Evolutionary conservation across 176 grass and related monocot genomes (phyloP).

Genomic region (Poa pratensis): DNA sequence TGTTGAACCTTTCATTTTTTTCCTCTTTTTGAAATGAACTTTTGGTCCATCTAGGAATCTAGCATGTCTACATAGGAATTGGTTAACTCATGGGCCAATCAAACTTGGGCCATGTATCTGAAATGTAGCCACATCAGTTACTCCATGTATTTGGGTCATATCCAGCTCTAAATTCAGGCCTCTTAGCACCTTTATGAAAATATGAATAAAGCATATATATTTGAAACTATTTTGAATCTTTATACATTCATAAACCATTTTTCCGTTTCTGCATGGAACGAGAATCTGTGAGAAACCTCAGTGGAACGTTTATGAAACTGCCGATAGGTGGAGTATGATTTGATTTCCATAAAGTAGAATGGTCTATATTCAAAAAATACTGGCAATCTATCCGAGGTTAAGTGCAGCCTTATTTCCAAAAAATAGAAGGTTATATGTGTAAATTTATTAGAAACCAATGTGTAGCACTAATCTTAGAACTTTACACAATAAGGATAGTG

Average conservation of each 20-base stretch:
- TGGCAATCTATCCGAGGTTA: not conserved
- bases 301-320: not conserved
- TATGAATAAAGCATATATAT: not conserved
- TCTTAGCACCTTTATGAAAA: not conserved
- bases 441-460: not conserved
- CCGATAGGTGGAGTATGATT: not conserved
- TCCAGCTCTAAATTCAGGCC: not conserved
- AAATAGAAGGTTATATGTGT: not conserved
- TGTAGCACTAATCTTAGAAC: not conserved
- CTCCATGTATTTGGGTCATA: not conserved
- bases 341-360: not conserved
- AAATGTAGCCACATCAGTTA: not conserved
- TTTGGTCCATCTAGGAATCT: not conserved
- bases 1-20: not conserved
- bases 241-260: not conserved
- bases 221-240: not conserved
- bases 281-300: not conserved
- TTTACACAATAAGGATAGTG: not conserved
- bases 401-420: not conserved
- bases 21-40: not conserved
- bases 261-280: not conserved
- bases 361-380: not conserved
- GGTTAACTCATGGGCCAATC: not conserved
- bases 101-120: constrained; percentile 1
- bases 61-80: not conserved